Percentiles rank a stretch among this genome's conserved stretches.
These are phyloP conservation scores for Boletus sensibilis DNA, from an alignment of 768 basidiomycete species.

Conservation along the genomic window DNA sequence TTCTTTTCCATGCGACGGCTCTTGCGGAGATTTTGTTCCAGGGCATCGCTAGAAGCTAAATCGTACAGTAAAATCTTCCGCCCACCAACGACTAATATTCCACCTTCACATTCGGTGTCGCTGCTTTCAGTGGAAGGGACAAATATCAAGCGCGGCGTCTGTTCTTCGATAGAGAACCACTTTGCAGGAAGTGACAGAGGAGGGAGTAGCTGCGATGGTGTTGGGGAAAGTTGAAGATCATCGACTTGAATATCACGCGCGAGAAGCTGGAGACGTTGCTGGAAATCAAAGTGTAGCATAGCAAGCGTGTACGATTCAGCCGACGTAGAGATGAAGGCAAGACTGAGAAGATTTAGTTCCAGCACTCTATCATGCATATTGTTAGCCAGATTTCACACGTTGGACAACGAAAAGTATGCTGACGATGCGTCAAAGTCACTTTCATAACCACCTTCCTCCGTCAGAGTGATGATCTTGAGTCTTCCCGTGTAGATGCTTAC, in stretches of 20 bases:
- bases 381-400: slow-evolving; percentile 4
- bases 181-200: slow-evolving; percentile 53
- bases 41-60: slow-evolving; percentile 44
- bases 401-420: slow-evolving; percentile 28
- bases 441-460: slow-evolving; percentile 50
- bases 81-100: slow-evolving; percentile 69
- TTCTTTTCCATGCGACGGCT: slow-evolving; percentile 50
- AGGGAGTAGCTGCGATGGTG: slow-evolving; percentile 45
- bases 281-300: slow-evolving; percentile 66
- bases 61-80: slow-evolving; percentile 63
- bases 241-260: slow-evolving; percentile 53
- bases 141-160: slow-evolving; percentile 41
- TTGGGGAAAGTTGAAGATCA: slow-evolving; percentile 49
- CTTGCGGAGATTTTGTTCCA: slow-evolving; percentile 56
- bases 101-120: slow-evolving; percentile 50
- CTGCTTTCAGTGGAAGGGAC: slow-evolving; percentile 28
- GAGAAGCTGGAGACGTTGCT: slow-evolving; percentile 59
- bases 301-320: slow-evolving; percentile 53
- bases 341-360: slow-evolving; percentile 65
- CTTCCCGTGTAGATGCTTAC: slow-evolving; percentile 69
- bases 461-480: slow-evolving; percentile 59
- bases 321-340: slow-evolving; percentile 54
- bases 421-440: slow-evolving; percentile 65
- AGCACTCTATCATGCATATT: slow-evolving; percentile 43
- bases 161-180: slow-evolving; percentile 39